Base-by-base conservation (phyloP, 2,329 filamentous ascomycete species). In the Diaporthe longicolla region DNA sequence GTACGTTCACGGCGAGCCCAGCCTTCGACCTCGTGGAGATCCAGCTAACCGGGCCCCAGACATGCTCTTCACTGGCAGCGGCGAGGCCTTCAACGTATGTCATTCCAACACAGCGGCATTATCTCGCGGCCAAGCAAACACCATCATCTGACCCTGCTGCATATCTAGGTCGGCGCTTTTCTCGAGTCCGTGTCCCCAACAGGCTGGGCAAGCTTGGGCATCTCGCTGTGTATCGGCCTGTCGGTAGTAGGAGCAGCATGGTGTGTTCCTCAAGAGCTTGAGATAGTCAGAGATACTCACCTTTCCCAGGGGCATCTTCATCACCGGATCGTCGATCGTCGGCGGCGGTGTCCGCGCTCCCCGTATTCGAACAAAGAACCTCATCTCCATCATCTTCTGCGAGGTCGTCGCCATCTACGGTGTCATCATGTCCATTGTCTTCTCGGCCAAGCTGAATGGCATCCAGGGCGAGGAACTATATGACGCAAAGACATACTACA, bases 371-470 rank as follows among this genome's bases (percentile, higher is more conserved):
- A 99, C 97, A 77, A 99, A 99, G 92, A 99, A 99, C 89, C 86
- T 99, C 82, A 98, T 99, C 83, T 98, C 96, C 80, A 99, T 99
- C 85, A 98, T 99, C 86, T 99, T 99, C 87, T 99, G 97, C 88
- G 97, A 99, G 87, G 97, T 99, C 82, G 97, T 99, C 81, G 97
- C 97, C 85, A 99, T 99, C 84, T 99, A 99, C 89, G 97, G 97
- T 80, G 96, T 99, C 85, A 99, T 99, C 86, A 99, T 99, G 95
- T 93, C 95, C 80, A 99, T 99, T 83, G 94, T 99, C 80, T 98
- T 98, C 87, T 97, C 95, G 58, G 90, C 95, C 76, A 97, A 98
- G 85, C 86, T 99, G 79, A 89, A 90, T 79, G 83, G 89, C 72
- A 89, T 97, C 40, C 82, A 87, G 57, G 89, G 89, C 73, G 90